These are phyloP conservation scores for Neurospora terricola DNA, from an alignment of 495 filamentous ascomycete species.

Conservation along the genomic window DNA sequence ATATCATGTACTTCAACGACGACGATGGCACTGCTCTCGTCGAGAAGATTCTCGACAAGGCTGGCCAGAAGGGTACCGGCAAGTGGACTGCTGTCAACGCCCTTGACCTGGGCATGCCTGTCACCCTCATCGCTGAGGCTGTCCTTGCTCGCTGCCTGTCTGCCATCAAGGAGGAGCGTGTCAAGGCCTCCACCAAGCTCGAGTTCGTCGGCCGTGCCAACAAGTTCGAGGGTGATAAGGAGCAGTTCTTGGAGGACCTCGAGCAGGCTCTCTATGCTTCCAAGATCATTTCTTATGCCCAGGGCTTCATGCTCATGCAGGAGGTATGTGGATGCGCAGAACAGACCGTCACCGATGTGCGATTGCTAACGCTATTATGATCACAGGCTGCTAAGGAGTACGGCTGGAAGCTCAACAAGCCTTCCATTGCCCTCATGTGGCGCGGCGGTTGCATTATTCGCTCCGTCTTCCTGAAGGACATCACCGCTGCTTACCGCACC, in stretches of 20 bases:
- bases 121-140: conserved; percentile 94
- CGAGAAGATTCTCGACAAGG: conserved; percentile 98
- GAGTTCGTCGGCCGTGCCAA: conserved; percentile 58
- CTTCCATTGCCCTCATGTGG: conserved; percentile 99
- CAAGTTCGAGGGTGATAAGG: conserved; percentile 80
- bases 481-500: conserved; percentile 90
- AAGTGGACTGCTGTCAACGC: conserved; percentile 99
- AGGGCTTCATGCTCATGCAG: conserved; percentile 99
- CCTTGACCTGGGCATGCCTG: conserved; percentile 96
- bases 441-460: conserved; percentile 99
- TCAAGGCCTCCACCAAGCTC: conserved; percentile 68
- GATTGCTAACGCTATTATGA: conserved; percentile 11
- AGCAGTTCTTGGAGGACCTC: conserved; percentile 87
- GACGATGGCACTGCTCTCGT: conserved; percentile 83
- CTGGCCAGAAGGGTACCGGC: conserved; percentile 98
- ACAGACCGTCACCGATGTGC: neutral
- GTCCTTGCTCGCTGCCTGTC: conserved; percentile 92
- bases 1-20: conserved; percentile 95
- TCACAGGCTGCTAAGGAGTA: conserved; percentile 83
- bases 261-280: conserved; percentile 98
- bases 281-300: conserved; percentile 99
- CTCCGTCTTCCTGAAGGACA: conserved; percentile 99
- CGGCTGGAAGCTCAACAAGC: conserved; percentile 98
- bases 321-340: conserved; percentile 51
- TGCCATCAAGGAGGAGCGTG: conserved; percentile 88